Conservation (phyloP, 345 rosid species). For the Abelmoschus esculentus region DNA sequence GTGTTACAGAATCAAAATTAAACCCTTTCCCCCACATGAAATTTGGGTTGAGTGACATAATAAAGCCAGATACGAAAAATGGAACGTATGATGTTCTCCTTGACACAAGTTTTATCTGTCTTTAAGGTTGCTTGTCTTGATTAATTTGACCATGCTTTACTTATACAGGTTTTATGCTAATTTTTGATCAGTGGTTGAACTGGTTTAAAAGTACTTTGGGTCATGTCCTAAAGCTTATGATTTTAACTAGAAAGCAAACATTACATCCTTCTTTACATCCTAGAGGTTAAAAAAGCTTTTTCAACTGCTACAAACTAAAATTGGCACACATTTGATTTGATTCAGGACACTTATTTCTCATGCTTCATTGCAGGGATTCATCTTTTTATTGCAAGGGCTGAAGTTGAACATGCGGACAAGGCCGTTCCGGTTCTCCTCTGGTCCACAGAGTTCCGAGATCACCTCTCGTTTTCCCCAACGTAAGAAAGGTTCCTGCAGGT, state of each 20-base stretch:
- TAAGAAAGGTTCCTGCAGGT: constrained; percentile 60
- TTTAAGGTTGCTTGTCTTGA: no score
- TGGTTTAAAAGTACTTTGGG: no score
- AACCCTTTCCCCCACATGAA: no score
- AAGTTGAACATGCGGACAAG: constrained; percentile 63
- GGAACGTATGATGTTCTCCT: no score
- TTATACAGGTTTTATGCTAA: no score
- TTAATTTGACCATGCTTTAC: no score
- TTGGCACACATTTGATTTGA: neutral
- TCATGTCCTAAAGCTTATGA: no score
- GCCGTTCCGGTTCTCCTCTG: constrained; percentile 68
- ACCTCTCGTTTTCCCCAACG: constrained; percentile 72
- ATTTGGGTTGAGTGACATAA: no score
- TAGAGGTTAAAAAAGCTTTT: neutral
- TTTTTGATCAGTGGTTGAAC: no score
- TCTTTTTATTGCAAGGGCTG: constrained; percentile 21
- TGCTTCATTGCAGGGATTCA: neutral
- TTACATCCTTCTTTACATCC: constrained; percentile 7
- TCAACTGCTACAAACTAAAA: neutral
- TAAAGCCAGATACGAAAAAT: no score
- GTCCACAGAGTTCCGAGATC: constrained; percentile 73
- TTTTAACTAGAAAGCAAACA: neutral
- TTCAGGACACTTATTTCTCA: neutral
- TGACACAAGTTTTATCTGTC: no score
- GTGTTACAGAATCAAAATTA: no score